Conservation (phyloP, 495 filamentous ascomycete species). For the Tuber borchii region DNA sequence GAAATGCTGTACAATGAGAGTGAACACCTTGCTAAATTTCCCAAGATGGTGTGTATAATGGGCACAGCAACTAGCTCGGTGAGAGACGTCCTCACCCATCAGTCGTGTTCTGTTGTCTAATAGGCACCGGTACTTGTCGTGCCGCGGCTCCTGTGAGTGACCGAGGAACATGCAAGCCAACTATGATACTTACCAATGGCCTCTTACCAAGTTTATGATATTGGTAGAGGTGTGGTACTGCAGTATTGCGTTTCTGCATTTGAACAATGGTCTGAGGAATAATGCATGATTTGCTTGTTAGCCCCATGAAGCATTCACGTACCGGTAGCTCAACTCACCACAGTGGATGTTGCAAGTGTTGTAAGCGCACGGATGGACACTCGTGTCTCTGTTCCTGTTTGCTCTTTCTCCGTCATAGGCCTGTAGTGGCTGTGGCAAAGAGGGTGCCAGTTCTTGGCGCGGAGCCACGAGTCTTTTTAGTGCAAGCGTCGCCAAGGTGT, state of each 20-base stretch:
- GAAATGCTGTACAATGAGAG: neutral
- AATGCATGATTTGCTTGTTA: neutral
- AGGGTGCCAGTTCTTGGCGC: neutral
- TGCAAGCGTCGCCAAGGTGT: neutral
- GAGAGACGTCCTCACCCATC: neutral
- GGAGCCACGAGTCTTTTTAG: neutral
- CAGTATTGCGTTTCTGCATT: neutral
- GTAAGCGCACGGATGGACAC: neutral
- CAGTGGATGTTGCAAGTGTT: neutral
- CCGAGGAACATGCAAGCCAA: neutral
- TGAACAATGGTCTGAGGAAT: neutral
- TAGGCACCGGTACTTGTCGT: neutral
- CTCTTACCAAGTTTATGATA: neutral
- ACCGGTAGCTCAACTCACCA: neutral
- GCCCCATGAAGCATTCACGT: neutral
- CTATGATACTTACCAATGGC: neutral
- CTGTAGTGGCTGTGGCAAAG: neutral
- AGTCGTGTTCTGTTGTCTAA: neutral
- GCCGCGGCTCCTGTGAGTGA: neutral
- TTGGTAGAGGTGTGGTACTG: neutral
- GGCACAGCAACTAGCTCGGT: neutral
- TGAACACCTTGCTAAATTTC: neutral
- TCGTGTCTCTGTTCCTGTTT: neutral
- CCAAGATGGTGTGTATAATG: neutral
- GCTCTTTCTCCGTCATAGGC: neutral